These are phyloP conservation scores for Sphaerulina vaccinii DNA, from an alignment of 2,329 filamentous ascomycete genomes.

Conservation along the genomic window DNA sequence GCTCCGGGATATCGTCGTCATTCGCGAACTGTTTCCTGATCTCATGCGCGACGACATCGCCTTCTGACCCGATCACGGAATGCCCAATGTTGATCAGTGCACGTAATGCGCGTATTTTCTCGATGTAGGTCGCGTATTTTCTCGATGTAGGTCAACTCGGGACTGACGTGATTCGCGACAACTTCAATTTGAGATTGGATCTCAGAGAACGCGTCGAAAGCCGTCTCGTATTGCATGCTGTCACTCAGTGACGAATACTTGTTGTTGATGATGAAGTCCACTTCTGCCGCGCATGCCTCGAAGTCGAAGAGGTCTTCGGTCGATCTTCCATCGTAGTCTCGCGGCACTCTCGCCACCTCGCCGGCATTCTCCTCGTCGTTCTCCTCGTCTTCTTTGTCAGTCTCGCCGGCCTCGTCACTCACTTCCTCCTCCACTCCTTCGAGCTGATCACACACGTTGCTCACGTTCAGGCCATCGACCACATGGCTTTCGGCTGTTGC, in stretches of 20 bases:
- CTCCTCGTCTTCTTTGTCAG: conserved; percentile 2
- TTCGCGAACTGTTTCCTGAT: conserved; percentile 1
- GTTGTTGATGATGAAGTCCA: neutral
- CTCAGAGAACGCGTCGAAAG: neutral
- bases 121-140: too few species aligned
- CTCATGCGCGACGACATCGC: neutral
- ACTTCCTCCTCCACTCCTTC: neutral
- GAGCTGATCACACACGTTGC: neutral
- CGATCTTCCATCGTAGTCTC: neutral
- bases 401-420: neutral
- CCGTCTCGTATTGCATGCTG: conserved; percentile 1
- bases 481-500: neutral
- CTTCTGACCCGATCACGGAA: neutral
- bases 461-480: neutral
- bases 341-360: too few species aligned
- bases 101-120: too few species aligned
- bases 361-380: neutral
- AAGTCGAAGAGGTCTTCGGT: neutral
- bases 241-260: neutral
- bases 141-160: too few species aligned
- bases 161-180: neutral
- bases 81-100: neutral
- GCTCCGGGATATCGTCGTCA: too few species aligned
- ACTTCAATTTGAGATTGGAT: neutral
- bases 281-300: neutral